These are phyloP conservation scores for Gossypium schwendimanii DNA, from an alignment of 441 rosid species.

Conservation along the genomic window DNA sequence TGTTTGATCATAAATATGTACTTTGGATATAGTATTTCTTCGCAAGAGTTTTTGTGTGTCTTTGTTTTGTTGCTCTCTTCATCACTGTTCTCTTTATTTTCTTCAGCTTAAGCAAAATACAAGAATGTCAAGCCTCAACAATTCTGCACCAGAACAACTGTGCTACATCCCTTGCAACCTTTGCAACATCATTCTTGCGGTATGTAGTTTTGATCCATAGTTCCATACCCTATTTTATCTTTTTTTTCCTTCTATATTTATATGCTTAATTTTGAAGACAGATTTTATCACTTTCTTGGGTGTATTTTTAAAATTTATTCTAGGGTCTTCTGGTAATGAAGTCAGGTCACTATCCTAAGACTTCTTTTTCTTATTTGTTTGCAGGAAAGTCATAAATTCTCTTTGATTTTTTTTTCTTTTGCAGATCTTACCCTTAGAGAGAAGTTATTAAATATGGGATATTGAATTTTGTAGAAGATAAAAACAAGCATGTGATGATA, in stretches of 20 bases:
- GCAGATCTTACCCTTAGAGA: conserved; percentile 11
- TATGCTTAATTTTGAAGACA: background rate
- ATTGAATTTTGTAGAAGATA: background rate
- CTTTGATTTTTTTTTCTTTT: conserved; percentile 7
- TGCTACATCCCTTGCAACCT: conserved; percentile 18
- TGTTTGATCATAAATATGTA: conserved; percentile 7
- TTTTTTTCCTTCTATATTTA: background rate
- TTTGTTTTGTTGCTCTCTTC: background rate
- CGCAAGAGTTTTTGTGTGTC: background rate
- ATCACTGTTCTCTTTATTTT: background rate
- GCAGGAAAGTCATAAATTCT: conserved; percentile 15
- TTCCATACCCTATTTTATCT: background rate
- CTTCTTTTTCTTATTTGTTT: conserved; percentile 5
- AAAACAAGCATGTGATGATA: conserved; percentile 10
- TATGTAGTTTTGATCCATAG: background rate
- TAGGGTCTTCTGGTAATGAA: conserved; percentile 3
- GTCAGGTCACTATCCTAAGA: conserved; percentile 12
- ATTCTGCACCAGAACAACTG: conserved; percentile 8
- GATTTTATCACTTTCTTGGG: background rate
- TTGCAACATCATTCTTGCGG: conserved; percentile 14
- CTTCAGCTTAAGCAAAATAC: background rate
- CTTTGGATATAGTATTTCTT: background rate
- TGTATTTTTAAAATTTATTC: background rate
- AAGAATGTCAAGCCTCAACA: conserved; percentile 12
- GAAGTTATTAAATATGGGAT: background rate